These are phyloP conservation scores for Lyophyllum decastes DNA, from an alignment of 768 basidiomycete genomes.

Conservation along the genomic window DNA sequence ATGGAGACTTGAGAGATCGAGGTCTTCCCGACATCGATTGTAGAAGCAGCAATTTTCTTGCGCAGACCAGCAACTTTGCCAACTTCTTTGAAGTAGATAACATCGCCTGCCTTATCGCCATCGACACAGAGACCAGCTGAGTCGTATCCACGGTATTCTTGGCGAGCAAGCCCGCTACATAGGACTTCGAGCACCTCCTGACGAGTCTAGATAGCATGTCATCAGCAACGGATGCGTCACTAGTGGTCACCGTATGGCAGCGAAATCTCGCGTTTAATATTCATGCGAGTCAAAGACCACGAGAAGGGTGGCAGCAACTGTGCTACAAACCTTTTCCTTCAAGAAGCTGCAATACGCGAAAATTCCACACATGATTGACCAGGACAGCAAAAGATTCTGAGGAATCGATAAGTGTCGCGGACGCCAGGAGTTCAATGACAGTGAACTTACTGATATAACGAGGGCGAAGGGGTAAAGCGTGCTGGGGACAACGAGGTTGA, in stretches of 20 bases:
- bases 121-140: slow-evolving; percentile 91
- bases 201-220: slow-evolving; percentile 60
- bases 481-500: slow-evolving; percentile 17
- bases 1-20: slow-evolving; percentile 91
- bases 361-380: slow-evolving; percentile 82
- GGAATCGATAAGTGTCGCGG: neutral
- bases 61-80: slow-evolving; percentile 95
- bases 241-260: neutral
- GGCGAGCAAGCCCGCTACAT: slow-evolving; percentile 85
- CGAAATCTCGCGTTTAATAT: neutral
- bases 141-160: slow-evolving; percentile 99
- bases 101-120: slow-evolving; percentile 78
- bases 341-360: slow-evolving; percentile 95
- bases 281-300: neutral
- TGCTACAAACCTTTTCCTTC: slow-evolving; percentile 80
- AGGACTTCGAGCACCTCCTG: slow-evolving; percentile 91
- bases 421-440: neutral
- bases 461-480: slow-evolving; percentile 22
- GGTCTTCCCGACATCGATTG: slow-evolving; percentile 72
- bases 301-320: neutral
- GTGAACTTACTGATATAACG: slow-evolving; percentile 15
- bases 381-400: neutral
- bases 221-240: slow-evolving; percentile 8
- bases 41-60: slow-evolving; percentile 79
- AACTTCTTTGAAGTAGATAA: slow-evolving; percentile 94